phyloP scores from a whole-genome alignment of 2,329 filamentous ascomycete genomes.

The Fusarium sp. region DNA sequence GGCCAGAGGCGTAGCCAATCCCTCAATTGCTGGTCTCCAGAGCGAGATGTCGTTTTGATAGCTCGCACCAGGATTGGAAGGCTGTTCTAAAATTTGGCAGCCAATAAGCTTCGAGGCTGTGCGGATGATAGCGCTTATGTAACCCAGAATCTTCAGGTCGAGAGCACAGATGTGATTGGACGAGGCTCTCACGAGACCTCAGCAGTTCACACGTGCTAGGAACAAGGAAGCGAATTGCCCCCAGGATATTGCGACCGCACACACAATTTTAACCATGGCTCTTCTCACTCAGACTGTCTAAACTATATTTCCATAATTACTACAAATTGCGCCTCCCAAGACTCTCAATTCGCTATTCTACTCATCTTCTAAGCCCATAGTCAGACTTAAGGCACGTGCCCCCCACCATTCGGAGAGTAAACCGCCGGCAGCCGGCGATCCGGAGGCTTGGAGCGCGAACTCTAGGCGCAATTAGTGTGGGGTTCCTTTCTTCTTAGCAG shows the following conservation, averaged over 20 bases:
- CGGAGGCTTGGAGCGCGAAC: slow-evolving; percentile 9
- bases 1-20: slow-evolving; percentile 10
- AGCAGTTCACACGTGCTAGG: slow-evolving; percentile 7
- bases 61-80: slow-evolving; percentile 10
- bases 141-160: neutral
- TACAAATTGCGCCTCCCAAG: neutral
- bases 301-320: neutral
- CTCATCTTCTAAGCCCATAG: neutral
- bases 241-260: neutral
- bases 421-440: slow-evolving; percentile 26
- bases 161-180: slow-evolving; percentile 13
- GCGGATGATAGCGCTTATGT: slow-evolving; percentile 23
- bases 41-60: slow-evolving; percentile 15
- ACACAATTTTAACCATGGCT: neutral
- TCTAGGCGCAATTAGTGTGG: slow-evolving; percentile 21
- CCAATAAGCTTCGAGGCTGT: slow-evolving; percentile 28
- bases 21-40: slow-evolving; percentile 22
- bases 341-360: neutral
- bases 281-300: neutral
- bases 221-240: neutral
- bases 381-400: slow-evolving; percentile 3
- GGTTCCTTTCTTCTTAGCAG: neutral
- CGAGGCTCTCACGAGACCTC: slow-evolving; percentile 16
- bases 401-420: neutral
- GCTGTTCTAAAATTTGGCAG: slow-evolving; percentile 32